Base-by-base conservation (phyloP, 176 grass and related monocot species). In the Alopecurus myosuroides region DNA sequence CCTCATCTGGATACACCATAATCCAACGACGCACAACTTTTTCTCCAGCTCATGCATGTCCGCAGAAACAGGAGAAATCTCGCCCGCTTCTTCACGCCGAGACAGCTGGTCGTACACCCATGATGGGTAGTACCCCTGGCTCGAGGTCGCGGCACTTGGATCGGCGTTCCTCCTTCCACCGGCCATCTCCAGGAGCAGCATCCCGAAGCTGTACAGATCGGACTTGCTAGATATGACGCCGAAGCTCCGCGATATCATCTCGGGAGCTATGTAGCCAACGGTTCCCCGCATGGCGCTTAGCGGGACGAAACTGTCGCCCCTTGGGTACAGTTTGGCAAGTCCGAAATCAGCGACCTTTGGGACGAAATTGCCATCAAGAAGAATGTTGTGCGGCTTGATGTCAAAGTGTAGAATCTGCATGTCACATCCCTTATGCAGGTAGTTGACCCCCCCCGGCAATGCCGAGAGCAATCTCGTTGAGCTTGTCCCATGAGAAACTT, bases 121-220 rank as follows among this genome's bases (percentile, higher is more conserved):
- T 51, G 49, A 51, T 7, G 49, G 49, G 49, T 51, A 51, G 49
- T 51, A 51, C 14, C 17, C 14, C 18, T 20, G 49, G 49, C 49
- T 51, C 3, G 46, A 20, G 49, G 14, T 51, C 17, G 18, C 49
- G 2, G 49, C 49, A 7, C 20, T 26, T 26, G 56, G 56, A 12
- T 60, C 56, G 1, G 56, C 56, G 10, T 60, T 60, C 63, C 63
- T 66, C 36, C 63, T 36, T 10, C 63, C 31, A 14, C 31, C 63
- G 2, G 19, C 65, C 65, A 92, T 94, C 78, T 94, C 90, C 29
- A 92, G 13, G 22, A 89, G 70, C 44, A 93, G 48, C 22, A 90
- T 46, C 40, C 91, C 88, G 18, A 90, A 93, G 77, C 91, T 93
- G 20, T 85, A 93, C 14, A 93, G 82, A 2, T 93, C 85, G 35